Evolutionary conservation across 2,329 filamentous ascomycete species (phyloP).

Genomic region (Claviceps sp.): DNA sequence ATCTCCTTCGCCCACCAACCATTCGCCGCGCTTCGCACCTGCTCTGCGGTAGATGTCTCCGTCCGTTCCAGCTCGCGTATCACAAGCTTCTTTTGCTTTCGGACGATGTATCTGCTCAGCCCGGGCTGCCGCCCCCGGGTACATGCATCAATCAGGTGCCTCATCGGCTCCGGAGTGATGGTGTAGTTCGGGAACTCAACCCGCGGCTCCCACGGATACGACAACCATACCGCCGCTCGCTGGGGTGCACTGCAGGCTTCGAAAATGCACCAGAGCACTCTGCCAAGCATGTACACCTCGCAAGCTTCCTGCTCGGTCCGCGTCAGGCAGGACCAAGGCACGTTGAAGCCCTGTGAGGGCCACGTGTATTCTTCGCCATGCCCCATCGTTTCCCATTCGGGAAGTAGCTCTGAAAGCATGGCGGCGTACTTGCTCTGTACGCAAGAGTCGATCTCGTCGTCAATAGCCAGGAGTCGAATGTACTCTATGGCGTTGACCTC

Average conservation of each 20-base stretch:
- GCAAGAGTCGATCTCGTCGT: conserved; percentile 29
- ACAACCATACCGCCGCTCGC: conserved; percentile 43
- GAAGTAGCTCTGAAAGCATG: conserved; percentile 30
- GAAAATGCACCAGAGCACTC: conserved; percentile 49
- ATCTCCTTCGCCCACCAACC: conserved; percentile 38
- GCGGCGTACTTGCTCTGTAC: conserved; percentile 26
- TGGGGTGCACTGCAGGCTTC: conserved; percentile 46
- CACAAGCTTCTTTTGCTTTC: conserved; percentile 32
- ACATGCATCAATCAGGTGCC: conserved; percentile 36
- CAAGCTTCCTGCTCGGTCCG: conserved; percentile 39
- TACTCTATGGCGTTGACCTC: conserved; percentile 48
- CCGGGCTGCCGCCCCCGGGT: conserved; percentile 33
- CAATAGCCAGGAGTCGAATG: conserved; percentile 37
- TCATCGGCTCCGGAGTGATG: conserved; percentile 31
- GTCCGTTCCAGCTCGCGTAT: conserved; percentile 21
- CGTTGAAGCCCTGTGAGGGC: conserved; percentile 37
- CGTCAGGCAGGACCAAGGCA: conserved; percentile 41
- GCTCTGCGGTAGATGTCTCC: conserved; percentile 21
- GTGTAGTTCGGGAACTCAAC: conserved; percentile 42
- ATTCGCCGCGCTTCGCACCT: conserved; percentile 24
- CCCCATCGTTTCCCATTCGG: conserved; percentile 28
- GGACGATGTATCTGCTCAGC: conserved; percentile 30
- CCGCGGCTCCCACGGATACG: conserved; percentile 41
- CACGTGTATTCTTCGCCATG: conserved; percentile 32
- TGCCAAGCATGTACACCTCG: conserved; percentile 49